Conservation (phyloP, 805 yeast species). For the Saccharomycopsis guyanensis region DNA sequence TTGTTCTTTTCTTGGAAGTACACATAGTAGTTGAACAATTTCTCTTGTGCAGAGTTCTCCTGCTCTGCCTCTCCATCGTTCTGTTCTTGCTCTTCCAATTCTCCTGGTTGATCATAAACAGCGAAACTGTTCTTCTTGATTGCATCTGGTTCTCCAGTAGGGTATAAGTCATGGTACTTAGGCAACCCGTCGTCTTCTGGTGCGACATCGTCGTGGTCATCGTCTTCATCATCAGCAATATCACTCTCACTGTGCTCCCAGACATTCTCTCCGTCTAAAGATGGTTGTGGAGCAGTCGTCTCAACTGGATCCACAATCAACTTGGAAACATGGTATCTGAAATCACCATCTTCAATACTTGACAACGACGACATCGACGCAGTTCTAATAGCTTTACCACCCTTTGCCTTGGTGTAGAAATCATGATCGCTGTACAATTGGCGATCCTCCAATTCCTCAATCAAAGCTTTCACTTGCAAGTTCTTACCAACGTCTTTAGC, state of each 20-base stretch:
- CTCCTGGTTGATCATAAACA: background rate
- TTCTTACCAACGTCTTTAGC: slow-evolving; percentile 36
- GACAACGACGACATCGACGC: slow-evolving; percentile 18
- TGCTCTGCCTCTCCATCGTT: background rate
- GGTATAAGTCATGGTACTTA: slow-evolving; percentile 69
- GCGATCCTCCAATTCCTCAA: slow-evolving; percentile 21
- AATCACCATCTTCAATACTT: slow-evolving; percentile 24
- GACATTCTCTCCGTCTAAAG: background rate
- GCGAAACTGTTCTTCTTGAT: slow-evolving; percentile 7
- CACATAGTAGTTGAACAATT: slow-evolving; percentile 24
- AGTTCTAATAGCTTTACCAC: background rate
- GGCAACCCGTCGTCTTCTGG: slow-evolving; percentile 46
- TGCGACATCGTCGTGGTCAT: slow-evolving; percentile 24
- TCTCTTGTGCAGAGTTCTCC: slow-evolving; percentile 29
- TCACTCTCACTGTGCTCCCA: slow-evolving; percentile 9
- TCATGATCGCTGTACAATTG: slow-evolving; percentile 25
- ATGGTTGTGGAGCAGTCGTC: slow-evolving; percentile 24
- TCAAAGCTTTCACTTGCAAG: slow-evolving; percentile 27
- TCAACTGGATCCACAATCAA: slow-evolving; percentile 23
- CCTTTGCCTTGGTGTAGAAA: slow-evolving; percentile 9
- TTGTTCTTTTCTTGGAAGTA: slow-evolving; percentile 23
- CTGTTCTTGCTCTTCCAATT: background rate
- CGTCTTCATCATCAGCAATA: slow-evolving; percentile 14
- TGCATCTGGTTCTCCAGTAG: slow-evolving; percentile 33
- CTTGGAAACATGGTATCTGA: slow-evolving; percentile 30